Evolutionary conservation across 2,329 filamentous ascomycete genomes (phyloP), one percentile per base, ranked within the genome.

Genomic region (Clarireedia monteithiana): DNA sequence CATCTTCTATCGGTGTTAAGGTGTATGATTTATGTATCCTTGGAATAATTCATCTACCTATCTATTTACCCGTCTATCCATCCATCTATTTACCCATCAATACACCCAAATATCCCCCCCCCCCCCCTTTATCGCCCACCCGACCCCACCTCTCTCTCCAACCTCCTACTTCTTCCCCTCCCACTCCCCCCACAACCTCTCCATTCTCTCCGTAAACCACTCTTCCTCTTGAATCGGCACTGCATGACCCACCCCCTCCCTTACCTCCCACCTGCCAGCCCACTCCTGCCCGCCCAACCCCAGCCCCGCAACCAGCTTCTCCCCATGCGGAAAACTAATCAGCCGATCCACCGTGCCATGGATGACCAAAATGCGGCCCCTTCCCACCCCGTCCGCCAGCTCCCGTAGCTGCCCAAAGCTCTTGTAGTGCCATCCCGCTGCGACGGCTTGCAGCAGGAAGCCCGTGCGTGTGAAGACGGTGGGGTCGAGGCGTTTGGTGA

Each of bases 381-480:
- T 77, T 0, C 89, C 89, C 1, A 96, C 79, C 27, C 70, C 72
- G 62, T 90, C 83, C 0, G 79, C 86, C 60, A 95, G 75, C 59
- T 78, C 73, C 61, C 72, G 73, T 47, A 95, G 71, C 71, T 95
- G 85, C 58, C 73, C 77, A 0, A 79, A 69, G 12, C 77, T 82
- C 75, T 95, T 95, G 70, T 82, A 74, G 70, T 96, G 91, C 80
- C 88, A 89, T 0, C 83, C 87, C 0, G 86, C 88, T 0, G 90
- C 91, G 50, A 89, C 75, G 2, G 89, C 79, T 73, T 96, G 91
- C 63, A 88, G 75, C 34, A 94, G 67, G 69, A 94, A 90, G 1
- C 88, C 88, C 34, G 75, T 75, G 48, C 75, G 77, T 3, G 80
- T 81, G 68, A 90, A 92, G 5, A 75, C 74, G 0, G 75, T 73